Conservation (phyloP, 2,329 filamentous ascomycete species). For the Pseudogymnoascus sp. region DNA sequence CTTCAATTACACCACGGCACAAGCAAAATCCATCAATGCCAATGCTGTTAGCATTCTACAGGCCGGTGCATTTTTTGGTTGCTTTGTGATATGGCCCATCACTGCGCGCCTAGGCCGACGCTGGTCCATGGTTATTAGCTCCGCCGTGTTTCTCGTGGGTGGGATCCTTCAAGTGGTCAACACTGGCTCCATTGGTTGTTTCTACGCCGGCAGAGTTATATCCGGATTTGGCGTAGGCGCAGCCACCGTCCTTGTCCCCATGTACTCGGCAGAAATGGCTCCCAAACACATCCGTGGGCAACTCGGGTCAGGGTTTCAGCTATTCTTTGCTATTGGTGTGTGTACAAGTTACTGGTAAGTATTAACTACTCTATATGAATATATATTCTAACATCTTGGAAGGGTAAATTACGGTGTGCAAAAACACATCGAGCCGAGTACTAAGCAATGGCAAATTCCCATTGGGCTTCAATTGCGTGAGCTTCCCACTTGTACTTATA, state of each 20-base stretch:
- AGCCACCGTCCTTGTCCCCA: conserved; percentile 35
- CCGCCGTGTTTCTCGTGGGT: conserved; percentile 32
- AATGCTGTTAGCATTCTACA: conserved; percentile 43
- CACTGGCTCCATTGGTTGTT: conserved; percentile 34
- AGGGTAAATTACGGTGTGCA: conserved; percentile 39
- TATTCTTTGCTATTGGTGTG: conserved; percentile 31
- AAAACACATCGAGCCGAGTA: conserved; percentile 29
- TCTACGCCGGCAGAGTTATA: conserved; percentile 39
- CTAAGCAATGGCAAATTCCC: conserved; percentile 43
- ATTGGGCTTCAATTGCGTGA: conserved; percentile 30
- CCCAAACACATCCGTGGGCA: conserved; percentile 33
- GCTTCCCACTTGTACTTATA: not conserved
- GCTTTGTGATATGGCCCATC: conserved; percentile 41
- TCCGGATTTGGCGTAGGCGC: conserved; percentile 40
- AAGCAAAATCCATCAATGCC: conserved; percentile 35
- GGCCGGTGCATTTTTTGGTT: conserved; percentile 42
- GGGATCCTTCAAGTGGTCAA: conserved; percentile 39
- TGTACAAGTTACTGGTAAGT: conserved; percentile 28
- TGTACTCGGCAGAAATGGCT: conserved; percentile 36
- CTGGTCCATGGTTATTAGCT: conserved; percentile 35
- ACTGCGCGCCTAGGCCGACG: conserved; percentile 38
- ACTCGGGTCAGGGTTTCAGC: conserved; percentile 30
- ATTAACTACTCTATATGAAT: too few relatives aligned
- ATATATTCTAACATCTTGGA: too few relatives aligned
- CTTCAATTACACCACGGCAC: conserved; percentile 32